Evolutionary conservation across 441 rosid species (phyloP), one percentile per base, ranked within the genome.

Genomic region (Omphalea diandra): DNA sequence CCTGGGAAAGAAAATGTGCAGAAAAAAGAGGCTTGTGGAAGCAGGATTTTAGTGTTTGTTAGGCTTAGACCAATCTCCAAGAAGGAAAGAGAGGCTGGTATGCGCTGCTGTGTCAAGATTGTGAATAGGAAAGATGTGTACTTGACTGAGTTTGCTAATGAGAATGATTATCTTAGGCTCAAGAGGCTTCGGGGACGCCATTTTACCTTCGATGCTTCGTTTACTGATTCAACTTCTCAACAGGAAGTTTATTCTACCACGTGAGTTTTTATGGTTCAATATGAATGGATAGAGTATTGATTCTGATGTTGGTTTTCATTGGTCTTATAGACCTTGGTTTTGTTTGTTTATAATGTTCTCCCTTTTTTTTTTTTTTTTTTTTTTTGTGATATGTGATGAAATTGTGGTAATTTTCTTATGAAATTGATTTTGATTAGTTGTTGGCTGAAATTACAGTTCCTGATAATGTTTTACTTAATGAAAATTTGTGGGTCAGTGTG

Each of bases 51-150:
- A 33, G 97, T 94, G 83, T 91, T 88, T 77, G 97, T 89, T 49
- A 86, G 98, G 87, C 90, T 94, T 66, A 87, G 98, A 86, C 98
- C 98, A 4, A 88, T 94, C 94, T 86, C 84, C 52, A 89, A 77
- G 86, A 91, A 87, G 84, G 98, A 94, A 81, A 94, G 75, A 81
- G 98, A 94, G 75, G 89, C 81, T 2, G 97, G 95, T 9, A 82
- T 88, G 46, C 66, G 92, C 59, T 84, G 96, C 52, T 91, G 98
- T 67, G 97, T 91, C 33, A 88, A 84, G 83, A 79, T 94, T 73
- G 87, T 90, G 80, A 91, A 91, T 24, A 81, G 81, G 67, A 85
- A 87, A 82, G 98, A 94, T 83, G 87, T 91, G 75, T 94, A 89
- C 75, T 81, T 91, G 72, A 89, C 92, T 17, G 98, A 94, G 67